Evolutionary conservation across 2,329 filamentous ascomycete genomes (phyloP).

Genomic region (Aspergillus clavatus): DNA sequence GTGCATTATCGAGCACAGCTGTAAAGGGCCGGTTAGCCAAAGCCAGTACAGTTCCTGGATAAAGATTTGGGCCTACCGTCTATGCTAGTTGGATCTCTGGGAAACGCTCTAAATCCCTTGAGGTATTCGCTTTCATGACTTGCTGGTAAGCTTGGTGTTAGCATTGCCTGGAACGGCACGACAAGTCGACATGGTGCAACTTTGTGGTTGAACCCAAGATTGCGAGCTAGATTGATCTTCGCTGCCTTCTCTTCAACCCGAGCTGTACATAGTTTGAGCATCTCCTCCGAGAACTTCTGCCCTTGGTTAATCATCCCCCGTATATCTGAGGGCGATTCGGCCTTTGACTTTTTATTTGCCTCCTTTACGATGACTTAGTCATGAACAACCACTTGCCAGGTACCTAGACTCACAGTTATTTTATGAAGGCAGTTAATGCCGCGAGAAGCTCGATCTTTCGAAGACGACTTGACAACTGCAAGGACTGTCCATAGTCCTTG

Average conservation of each 20-base stretch:
- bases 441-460: constrained; percentile 60
- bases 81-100: constrained; percentile 79
- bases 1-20: constrained; percentile 76
- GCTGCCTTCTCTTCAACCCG: constrained; percentile 67
- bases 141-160: constrained; percentile 75
- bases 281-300: constrained; percentile 75
- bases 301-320: constrained; percentile 69
- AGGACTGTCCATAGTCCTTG: constrained; percentile 90
- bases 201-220: constrained; percentile 80
- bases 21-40: constrained; percentile 17
- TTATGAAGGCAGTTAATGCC: constrained; percentile 44
- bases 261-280: constrained; percentile 74
- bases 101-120: constrained; percentile 76
- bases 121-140: constrained; percentile 64
- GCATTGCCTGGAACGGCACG: constrained; percentile 78
- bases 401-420: constrained; percentile 30
- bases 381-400: background rate
- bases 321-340: constrained; percentile 53
- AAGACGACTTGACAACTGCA: constrained; percentile 76
- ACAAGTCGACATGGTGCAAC: constrained; percentile 77
- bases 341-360: constrained; percentile 46
- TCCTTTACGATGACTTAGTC: constrained; percentile 36
- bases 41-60: background rate
- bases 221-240: constrained; percentile 68
- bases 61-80: constrained; percentile 36